Evolutionary conservation across 306 rosid species (phyloP).

Genomic region (Sicyos baderoa): DNA sequence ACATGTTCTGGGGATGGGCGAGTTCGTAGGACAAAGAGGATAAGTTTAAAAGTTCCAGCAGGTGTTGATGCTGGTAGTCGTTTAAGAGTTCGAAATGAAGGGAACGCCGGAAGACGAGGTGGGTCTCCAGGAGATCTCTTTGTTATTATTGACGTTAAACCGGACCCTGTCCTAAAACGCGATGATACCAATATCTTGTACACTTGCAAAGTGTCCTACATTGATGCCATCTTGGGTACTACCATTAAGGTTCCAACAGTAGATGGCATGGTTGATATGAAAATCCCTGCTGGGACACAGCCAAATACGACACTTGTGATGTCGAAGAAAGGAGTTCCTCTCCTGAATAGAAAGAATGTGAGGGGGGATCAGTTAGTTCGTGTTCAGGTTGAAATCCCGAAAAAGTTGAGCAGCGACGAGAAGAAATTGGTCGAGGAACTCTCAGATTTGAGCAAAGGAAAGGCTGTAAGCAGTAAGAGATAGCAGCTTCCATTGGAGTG

Average conservation of each 20-base stretch:
- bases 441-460: constrained; percentile 84
- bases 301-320: constrained; percentile 91
- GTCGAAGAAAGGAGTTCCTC: constrained; percentile 94
- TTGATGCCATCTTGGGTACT: constrained; percentile 88
- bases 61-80: constrained; percentile 98
- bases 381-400: constrained; percentile 96
- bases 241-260: constrained; percentile 83
- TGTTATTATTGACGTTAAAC: constrained; percentile 68
- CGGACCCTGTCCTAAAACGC: constrained; percentile 86
- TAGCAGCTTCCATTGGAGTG: constrained; percentile 19
- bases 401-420: constrained; percentile 68
- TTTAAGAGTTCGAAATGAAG: constrained; percentile 89
- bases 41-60: constrained; percentile 89
- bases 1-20: constrained; percentile 96
- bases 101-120: constrained; percentile 83
- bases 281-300: constrained; percentile 72
- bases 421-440: constrained; percentile 80
- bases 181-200: constrained; percentile 86
- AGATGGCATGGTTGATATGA: constrained; percentile 72
- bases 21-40: constrained; percentile 80
- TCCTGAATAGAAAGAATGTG: constrained; percentile 71
- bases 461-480: constrained; percentile 46
- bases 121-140: constrained; percentile 92
- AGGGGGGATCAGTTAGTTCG: constrained; percentile 97
- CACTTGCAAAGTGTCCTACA: constrained; percentile 77